Base-by-base conservation (phyloP, 768 basidiomycete genomes). In the Rickenella mellea region DNA sequence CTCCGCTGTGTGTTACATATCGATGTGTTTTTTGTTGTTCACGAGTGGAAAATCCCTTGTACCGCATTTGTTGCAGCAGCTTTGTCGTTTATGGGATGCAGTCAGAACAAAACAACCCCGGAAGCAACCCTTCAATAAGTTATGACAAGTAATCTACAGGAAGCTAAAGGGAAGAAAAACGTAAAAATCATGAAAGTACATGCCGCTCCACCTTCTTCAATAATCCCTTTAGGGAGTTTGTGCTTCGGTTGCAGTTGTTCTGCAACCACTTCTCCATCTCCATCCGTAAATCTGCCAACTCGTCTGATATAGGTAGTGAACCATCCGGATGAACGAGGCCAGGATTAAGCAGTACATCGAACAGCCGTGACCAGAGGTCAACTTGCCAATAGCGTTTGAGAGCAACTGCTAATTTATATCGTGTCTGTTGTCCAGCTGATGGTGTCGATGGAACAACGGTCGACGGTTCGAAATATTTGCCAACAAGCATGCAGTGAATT, bases 311-410 rank as follows among this genome's bases (percentile, higher is more conserved):
- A 0, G 94, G 94, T 31, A 97, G 57, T 12, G 67, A 57, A 14
- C 74, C 72, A 40, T 76, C 76, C 10, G 68, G 55, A 11, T 72
- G 68, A 14, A 76, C 72, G n/a, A 67, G 50, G 27, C 68, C 63
- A 1, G 96, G 84, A 60, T 98, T 98, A 44, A 99, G 77, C 42
- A 97, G 63, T 22, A 83, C 49, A 51, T 93, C 84, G 57, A 99
- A 97, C 32, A 96, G 54, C 41, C 73, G 62, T 26, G 66, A 82
- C 90, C 96, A 94, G 19, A 94, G 61, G 19, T 87, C 83, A 33
- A 69, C 74, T 61, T 98, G 92, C 90, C 96, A 97, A 60, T 99
- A 99, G 45, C 96, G 72, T 57, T 91, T 91, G 54, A 93, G 71
- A n/a, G 83, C 75, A 22, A 80, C 78, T 12, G 75, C 67, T 40